A percentile compares a stretch with the other conserved stretches of the same genome.
Evolutionary conservation across 225 moss, liverwort and hornwort species (phyloP).

Genomic region (Asterella californica): DNA sequence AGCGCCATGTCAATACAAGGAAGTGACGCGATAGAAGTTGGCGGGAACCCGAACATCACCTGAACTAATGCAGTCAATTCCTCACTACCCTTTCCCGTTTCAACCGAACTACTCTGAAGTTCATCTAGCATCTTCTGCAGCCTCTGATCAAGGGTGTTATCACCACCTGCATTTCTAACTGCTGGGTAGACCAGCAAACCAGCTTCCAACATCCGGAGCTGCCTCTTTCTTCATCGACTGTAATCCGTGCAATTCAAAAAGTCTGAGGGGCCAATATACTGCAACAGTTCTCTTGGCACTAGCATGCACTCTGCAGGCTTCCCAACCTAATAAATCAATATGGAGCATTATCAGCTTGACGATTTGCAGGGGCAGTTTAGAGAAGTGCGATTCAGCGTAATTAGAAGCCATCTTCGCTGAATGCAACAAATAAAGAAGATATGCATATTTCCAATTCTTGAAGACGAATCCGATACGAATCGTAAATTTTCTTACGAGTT

Average conservation of each 20-base stretch:
- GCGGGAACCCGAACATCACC: too few relatives aligned
- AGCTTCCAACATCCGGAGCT: slow-evolving; percentile 71
- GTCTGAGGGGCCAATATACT: slow-evolving; percentile 61
- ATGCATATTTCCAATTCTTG: not conserved
- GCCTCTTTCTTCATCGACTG: slow-evolving; percentile 70
- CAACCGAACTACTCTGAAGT: slow-evolving; percentile 56
- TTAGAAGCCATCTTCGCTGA: not conserved
- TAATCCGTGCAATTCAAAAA: slow-evolving; percentile 60
- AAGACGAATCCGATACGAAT: not conserved
- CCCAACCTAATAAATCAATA: slow-evolving; percentile 44
- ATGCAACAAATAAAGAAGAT: slow-evolving; percentile 20
- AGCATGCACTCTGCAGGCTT: slow-evolving; percentile 83
- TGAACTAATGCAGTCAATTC: slow-evolving; percentile 65
- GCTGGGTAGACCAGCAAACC: slow-evolving; percentile 78
- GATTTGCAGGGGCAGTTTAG: not conserved
- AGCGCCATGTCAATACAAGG: too few relatives aligned
- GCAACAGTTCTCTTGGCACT: slow-evolving; percentile 77
- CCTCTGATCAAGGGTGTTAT: slow-evolving; percentile 51
- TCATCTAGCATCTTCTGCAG: slow-evolving; percentile 69
- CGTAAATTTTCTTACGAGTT: not conserved
- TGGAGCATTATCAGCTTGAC: not conserved
- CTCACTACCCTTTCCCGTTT: slow-evolving; percentile 73
- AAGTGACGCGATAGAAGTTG: too few relatives aligned
- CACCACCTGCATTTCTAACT: slow-evolving; percentile 52
- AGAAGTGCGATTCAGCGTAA: not conserved